Percentiles rank a stretch among this genome's conserved stretches.
These are phyloP conservation scores for Colletotrichum karsti DNA, from an alignment of 2,329 filamentous ascomycete genomes.

Conservation along the genomic window DNA sequence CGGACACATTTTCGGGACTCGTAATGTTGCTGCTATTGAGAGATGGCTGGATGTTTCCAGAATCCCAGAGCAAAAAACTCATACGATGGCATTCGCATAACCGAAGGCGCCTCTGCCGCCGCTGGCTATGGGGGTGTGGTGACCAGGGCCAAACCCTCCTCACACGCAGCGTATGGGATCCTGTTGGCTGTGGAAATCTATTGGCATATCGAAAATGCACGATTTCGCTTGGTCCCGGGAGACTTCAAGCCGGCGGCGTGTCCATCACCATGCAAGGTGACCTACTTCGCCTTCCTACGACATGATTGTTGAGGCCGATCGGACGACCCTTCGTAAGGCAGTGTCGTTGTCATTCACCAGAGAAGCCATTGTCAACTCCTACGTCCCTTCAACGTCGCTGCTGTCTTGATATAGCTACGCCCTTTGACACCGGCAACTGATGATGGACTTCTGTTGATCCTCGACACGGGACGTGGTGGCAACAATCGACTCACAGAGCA, in stretches of 20 bases:
- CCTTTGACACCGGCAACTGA: neutral
- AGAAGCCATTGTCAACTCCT: neutral
- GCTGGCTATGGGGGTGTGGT: neutral
- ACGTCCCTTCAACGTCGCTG: neutral
- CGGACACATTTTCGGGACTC: neutral
- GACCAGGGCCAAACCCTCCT: conserved; percentile 25
- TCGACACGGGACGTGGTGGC: neutral
- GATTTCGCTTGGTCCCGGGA: neutral
- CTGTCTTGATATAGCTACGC: neutral
- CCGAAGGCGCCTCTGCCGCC: neutral
- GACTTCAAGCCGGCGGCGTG: neutral
- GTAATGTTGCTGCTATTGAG: neutral
- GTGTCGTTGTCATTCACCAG: neutral
- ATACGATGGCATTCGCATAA: neutral
- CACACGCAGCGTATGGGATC: neutral
- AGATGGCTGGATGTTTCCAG: neutral
- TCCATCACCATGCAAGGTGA: conserved; percentile 16
- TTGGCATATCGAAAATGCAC: neutral
- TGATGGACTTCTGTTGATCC: neutral
- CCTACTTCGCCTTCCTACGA: conserved; percentile 20
- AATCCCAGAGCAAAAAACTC: neutral
- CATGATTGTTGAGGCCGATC: conserved; percentile 25
- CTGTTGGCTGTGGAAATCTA: neutral
- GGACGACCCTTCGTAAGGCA: neutral
- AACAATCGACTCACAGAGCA: neutral